These are phyloP conservation scores for Combretum micranthum DNA, from an alignment of 345 rosid species.

Conservation along the genomic window DNA sequence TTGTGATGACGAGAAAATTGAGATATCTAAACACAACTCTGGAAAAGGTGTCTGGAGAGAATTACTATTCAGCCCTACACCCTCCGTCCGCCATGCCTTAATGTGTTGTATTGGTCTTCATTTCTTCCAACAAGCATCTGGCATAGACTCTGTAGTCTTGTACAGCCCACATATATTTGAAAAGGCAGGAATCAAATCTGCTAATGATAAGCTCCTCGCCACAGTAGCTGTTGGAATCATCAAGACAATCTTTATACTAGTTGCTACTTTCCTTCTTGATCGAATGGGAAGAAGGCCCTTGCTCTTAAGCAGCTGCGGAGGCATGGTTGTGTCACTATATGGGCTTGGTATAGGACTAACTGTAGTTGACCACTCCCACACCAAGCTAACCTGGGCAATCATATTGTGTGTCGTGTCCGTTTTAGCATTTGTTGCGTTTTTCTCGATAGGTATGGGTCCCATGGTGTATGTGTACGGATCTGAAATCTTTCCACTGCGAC, in stretches of 20 bases:
- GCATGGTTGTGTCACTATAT: conserved; percentile 52
- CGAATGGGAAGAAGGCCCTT: conserved; percentile 70
- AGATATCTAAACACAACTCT: conserved; percentile 25
- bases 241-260: conserved; percentile 59
- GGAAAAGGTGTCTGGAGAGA: conserved; percentile 77
- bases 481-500: conserved; percentile 76
- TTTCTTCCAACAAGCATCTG: conserved; percentile 76
- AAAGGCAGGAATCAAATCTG: conserved; percentile 57
- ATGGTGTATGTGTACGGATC: conserved; percentile 77
- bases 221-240: conserved; percentile 78
- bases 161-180: conserved; percentile 79
- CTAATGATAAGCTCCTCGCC: conserved; percentile 45
- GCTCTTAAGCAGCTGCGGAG: conserved; percentile 60
- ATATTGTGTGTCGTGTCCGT: conserved; percentile 44
- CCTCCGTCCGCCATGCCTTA: conserved; percentile 56
- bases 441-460: conserved; percentile 92
- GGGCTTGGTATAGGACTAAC: conserved; percentile 45
- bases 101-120: conserved; percentile 65
- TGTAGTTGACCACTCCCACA: conserved; percentile 28
- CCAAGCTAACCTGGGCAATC: conserved; percentile 59
- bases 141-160: conserved; percentile 76
- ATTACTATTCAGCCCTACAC: conserved; percentile 55
- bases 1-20: conserved; percentile 70
- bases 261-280: conserved; percentile 67
- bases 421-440: conserved; percentile 55